Base-by-base conservation (phyloP, 2,329 filamentous ascomycete species). In the Sphaerulina vaccinii region DNA sequence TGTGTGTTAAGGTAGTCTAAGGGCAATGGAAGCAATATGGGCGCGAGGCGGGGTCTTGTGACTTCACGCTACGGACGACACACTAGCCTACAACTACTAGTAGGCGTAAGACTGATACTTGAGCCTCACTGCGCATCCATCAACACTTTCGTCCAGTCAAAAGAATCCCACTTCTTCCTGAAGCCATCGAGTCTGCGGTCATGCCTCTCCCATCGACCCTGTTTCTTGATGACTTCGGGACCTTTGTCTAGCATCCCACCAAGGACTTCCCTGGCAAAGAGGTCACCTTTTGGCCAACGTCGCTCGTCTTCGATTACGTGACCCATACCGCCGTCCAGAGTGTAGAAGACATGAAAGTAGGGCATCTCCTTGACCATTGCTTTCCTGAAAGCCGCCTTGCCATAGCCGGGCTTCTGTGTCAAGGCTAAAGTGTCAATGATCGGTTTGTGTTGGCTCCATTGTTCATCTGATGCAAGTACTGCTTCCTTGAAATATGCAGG, bases 281-380 rank as follows among this genome's bases (percentile, higher is more conserved):
- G 70, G 70, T 99, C 93, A 0, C 92, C 92, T 62, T 80, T 82
- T 0, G 95, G 95, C 93, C 93, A 99, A 44, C 84, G 78, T 42
- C 83, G 80, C 22, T 84, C 76, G 62, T 99, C 88, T 71, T 99
- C 93, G 0, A 99, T 88, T 7, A 99, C 78, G 69, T 99, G 93
- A 0, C 90, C 93, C 59, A 99, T 72, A 0, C 93, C 93, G 2
- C 93, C 93, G 66, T 99, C 91, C 1, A 99, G 75, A 46, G 84
- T 82, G 68, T 97, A 97, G 91, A 92, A 99, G 16, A 86, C 92
- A 69, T 99, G 93, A 65, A 99, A 99, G 70, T 99, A 99, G 0
- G 95, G 92, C 88, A 95, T 92, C 75, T 99, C 92, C 73, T 95
- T 96, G 10, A 88, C 89, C 55, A 99, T 77, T 16, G 81, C 86